phyloP scores from a whole-genome alignment of 768 basidiomycete genomes.

The Leucocoprinus leucothites region DNA sequence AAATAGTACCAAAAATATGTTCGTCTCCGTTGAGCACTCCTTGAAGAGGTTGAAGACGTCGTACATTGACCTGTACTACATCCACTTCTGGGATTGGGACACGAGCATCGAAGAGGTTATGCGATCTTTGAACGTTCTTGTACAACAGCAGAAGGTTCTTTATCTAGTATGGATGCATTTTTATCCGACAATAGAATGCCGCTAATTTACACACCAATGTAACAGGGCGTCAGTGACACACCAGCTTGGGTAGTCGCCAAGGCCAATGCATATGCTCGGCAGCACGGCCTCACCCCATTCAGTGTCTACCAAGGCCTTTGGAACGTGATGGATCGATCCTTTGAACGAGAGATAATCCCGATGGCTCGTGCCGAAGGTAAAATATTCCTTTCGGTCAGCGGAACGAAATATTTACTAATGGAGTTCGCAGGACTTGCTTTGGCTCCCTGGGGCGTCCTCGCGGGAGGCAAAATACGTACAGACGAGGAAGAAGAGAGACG shows the following conservation, averaged over 20 bases:
- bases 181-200: no score
- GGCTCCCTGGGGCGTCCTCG: constrained; percentile 30
- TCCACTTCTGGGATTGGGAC: constrained; percentile 49
- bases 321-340: constrained; percentile 41
- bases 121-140: constrained; percentile 48
- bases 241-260: constrained; percentile 48
- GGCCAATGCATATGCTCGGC: constrained; percentile 48
- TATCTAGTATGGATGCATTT: constrained; percentile 28
- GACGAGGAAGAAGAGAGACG: constrained; percentile 36
- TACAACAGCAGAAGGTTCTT: constrained; percentile 47
- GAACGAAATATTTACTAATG: constrained; percentile 14
- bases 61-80: constrained; percentile 31
- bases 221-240: constrained; percentile 36
- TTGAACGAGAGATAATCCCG: constrained; percentile 54
- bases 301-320: constrained; percentile 49
- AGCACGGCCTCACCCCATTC: constrained; percentile 48
- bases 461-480: constrained; percentile 46
- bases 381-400: neutral
- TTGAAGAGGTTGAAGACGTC: constrained; percentile 39
- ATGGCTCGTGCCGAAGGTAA: constrained; percentile 39
- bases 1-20: constrained; percentile 41
- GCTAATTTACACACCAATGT: neutral
- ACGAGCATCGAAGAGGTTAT: constrained; percentile 55
- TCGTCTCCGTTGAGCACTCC: constrained; percentile 33
- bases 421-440: constrained; percentile 25